Conservation (phyloP, 228 moss, liverwort and hornwort genomes). For the Sphagnum fallax region DNA sequence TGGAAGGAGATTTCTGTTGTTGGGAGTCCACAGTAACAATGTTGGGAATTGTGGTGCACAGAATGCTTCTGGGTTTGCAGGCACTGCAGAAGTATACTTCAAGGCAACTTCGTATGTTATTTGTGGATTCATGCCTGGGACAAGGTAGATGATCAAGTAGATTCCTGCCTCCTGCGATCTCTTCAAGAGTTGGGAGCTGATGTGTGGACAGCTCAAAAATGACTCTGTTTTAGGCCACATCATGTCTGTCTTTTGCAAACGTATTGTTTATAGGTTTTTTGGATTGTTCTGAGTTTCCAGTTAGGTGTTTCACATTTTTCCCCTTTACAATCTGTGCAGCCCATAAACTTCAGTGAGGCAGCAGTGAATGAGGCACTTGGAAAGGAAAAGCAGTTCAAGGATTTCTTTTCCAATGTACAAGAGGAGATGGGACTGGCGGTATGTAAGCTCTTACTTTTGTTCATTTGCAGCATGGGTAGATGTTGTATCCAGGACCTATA, state of each 20-base stretch:
- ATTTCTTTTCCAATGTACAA: slow-evolving; percentile 64
- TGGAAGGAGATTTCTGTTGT: too few relatives aligned
- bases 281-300: too few relatives aligned
- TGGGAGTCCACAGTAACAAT: too few relatives aligned
- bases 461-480: too few relatives aligned
- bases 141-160: slow-evolving; percentile 32
- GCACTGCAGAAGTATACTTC: slow-evolving; percentile 57
- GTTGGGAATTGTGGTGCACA: not conserved
- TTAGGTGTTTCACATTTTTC: too few relatives aligned
- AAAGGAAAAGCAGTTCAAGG: slow-evolving; percentile 66
- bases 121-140: slow-evolving; percentile 77
- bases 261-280: too few relatives aligned
- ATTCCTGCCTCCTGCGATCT: not conserved
- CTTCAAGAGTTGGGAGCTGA: not conserved
- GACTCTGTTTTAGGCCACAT: not conserved
- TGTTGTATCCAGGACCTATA: too few relatives aligned
- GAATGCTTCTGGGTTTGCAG: slow-evolving; percentile 17
- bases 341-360: slow-evolving; percentile 71
- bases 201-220: not conserved
- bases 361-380: slow-evolving; percentile 49
- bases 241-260: not conserved
- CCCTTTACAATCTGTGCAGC: slow-evolving; percentile 20
- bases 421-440: slow-evolving; percentile 52
- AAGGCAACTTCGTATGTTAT: slow-evolving; percentile 75
- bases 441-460: slow-evolving; percentile 1